Base-by-base conservation (phyloP, 164 flowering plant species). In the Warburgia ugandensis region DNA sequence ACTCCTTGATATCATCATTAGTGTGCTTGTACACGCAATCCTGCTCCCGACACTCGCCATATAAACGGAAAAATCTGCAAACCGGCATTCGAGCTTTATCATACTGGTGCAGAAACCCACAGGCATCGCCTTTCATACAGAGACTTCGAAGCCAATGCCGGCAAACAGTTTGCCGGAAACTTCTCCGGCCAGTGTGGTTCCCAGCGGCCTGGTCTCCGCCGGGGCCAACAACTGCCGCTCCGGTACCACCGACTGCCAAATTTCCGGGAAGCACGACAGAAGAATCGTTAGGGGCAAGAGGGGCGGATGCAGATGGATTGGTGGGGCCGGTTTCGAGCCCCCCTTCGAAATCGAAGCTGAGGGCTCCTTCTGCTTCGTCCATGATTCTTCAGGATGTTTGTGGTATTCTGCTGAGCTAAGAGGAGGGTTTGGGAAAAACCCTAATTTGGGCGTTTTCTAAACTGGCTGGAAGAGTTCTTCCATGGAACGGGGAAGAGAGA, bases 91-190 rank as follows among this genome's bases (percentile, higher is more conserved):
- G 66, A 3, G 96, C 51, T 72, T 94, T 94, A 50, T 94, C 99
- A 33, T 82, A 94, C 76, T 94, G 99, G 65, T 94, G 99, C 3
- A 94, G 73, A 58, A 94, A 94, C 6, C 99, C 99, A 64, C 99
- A 94, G 53, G 94, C 96, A n/a, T 94, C 99, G 5, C 99, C 99
- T 60, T 94, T 94, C 97, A 94, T 94, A 48, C 99, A 94, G 17
- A 94, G 81, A 36, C 96, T 74, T 10, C 97, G 79, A 1, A 94
- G 82, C 99, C 97, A 94, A 70, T 94, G 99, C 52, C 99, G 78
- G 60, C 99, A 94, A 8, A 94, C 99, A 8, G 97, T 94, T 78
- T 94, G 95, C 58, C 99, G 71, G 73, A 77, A 94, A 68, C 99
- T 94, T 50, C 92, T 60, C 47, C 90, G 53, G 1, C 80, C 79